Base-by-base conservation (phyloP, 2,329 filamentous ascomycete genomes). In the Calonectria leucothoes region DNA sequence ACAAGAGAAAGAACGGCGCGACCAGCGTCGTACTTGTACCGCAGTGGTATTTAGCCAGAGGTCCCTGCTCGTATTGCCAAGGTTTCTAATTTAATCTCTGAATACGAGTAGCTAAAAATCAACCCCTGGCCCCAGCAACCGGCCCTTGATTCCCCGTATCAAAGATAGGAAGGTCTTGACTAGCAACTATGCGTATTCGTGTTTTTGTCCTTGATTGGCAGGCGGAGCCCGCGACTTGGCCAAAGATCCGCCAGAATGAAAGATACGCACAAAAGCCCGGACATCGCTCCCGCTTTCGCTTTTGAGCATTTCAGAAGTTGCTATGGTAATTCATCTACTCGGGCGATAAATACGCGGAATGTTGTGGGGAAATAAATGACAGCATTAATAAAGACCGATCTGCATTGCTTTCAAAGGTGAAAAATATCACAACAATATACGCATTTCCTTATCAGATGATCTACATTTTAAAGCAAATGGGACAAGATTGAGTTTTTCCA, bases 41-140 rank as follows among this genome's bases (percentile, higher is more conserved):
- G 20, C 12, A 23, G 14, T 37, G 17, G n/a, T 59, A 39, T 61
- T 6, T 20, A 27, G 14, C 23, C 35, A 61, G 39, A 17, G n/a
- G 2, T 33, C 51, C 12, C n/a, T 39, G n/a, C 20, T 8, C 29
- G 11, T 57, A n/a, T 59, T 61, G 55, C 55, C 33, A 23, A 37
- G 55, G 55, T 61, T 61, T 61, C 55, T 29, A 61, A 61, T 20
- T 39, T 61, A 61, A 61, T 61, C 55, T 61, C 33, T 5, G 55
- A 61, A 61, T 61, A 61, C 55, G 55, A 61, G 55, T 61, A 37
- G 33, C 25, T 61, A 61, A 61, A 61, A 61, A 4, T 15, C 3
- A 27, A 61, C 33, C 55, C 55, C 55, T 37, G 55, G 14, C 27
- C 55, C 35, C 1, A 39, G 55, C 25, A 17, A 61, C 39, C 33